phyloP scores from a whole-genome alignment of 1,284 basidiomycete genomes.

The Gomphus bonarii region DNA sequence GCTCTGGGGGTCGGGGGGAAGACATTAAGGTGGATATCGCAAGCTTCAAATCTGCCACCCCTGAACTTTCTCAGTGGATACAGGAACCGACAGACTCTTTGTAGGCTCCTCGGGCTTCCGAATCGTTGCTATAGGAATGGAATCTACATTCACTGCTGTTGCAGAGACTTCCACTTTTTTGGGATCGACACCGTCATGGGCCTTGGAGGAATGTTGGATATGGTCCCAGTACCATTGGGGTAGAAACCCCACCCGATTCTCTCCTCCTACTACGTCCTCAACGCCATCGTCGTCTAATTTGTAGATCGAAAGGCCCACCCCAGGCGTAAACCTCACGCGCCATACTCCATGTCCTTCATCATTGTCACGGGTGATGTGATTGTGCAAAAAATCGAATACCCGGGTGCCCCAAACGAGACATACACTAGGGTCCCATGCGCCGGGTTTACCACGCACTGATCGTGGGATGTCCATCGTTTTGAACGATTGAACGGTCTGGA shows the following conservation, averaged over 20 bases:
- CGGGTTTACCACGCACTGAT: constrained; percentile 61
- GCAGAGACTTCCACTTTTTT: too few species aligned
- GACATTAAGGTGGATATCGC: too few species aligned
- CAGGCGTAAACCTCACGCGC: constrained; percentile 55
- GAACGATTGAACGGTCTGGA: constrained; percentile 56
- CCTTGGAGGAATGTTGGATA: too few species aligned
- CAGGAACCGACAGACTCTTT: too few species aligned
- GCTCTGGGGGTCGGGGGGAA: too few species aligned
- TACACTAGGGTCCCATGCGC: constrained; percentile 68
- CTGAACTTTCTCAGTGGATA: too few species aligned
- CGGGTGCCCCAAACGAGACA: constrained; percentile 67
- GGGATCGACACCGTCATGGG: too few species aligned
- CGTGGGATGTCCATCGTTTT: constrained; percentile 64
- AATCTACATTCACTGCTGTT: too few species aligned
- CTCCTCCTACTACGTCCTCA: constrained; percentile 49
- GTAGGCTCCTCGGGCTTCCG: too few species aligned
- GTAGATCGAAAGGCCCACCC: constrained; percentile 35
- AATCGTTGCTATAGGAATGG: too few species aligned
- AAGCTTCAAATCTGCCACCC: too few species aligned
- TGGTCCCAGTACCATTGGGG: background rate
- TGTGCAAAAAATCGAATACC: constrained; percentile 47
- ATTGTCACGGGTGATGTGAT: constrained; percentile 10
- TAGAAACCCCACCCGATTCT: constrained; percentile 23
- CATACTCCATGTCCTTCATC: constrained; percentile 35
- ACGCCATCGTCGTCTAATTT: constrained; percentile 36